Base-by-base conservation (phyloP, 2,329 filamentous ascomycete genomes). In the Colletotrichum sp. region DNA sequence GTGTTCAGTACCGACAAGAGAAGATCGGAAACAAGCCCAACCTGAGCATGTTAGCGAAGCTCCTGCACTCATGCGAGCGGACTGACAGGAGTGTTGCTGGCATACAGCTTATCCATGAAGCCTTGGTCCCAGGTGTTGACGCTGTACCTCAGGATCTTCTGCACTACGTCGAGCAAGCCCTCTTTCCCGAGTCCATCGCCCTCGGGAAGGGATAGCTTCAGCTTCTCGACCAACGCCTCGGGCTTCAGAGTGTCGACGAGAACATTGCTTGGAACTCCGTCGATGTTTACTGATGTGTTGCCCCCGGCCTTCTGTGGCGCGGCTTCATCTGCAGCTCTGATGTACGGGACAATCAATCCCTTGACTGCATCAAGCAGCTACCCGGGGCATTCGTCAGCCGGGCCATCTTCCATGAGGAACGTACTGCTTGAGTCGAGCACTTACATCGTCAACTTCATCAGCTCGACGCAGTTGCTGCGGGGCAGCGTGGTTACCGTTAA, bases 111-210 rank as follows among this genome's bases (percentile, higher is more conserved):
- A 86, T 98, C 96, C 81, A 98, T 86, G 85, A 98, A 99, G 13
- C 96, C 96, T 85, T 98, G 96, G 81, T 98, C 94, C 95, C 96
- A 98, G n/a, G 96, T 98, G 86, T 99, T 99, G 82, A 98, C 96
- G 81, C 94, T 97, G 84, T 98, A 96, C 78, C 91, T 89, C 57
- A 98, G 88, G 25, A 98, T 89, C 76, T 92, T 90, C 78, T 92
- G 87, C 61, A 98, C 90, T 5, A 91, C 91, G 39, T 92, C 89
- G 32, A 98, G 86, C 36, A 98, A 86, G 0, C 96, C 96, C 59
- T 94, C 91, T 79, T 94, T 94, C 1, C 93, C 94, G 77, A 86
- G 87, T 9, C 91, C 93, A 52, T 88, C 83, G 5, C 84, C 85
- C 4, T 85, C 80, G 0, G 94, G 92, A 8, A 95, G 86, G 8